phyloP scores from a whole-genome alignment of 345 rosid genomes.

The Excoecaria agallocha region DNA sequence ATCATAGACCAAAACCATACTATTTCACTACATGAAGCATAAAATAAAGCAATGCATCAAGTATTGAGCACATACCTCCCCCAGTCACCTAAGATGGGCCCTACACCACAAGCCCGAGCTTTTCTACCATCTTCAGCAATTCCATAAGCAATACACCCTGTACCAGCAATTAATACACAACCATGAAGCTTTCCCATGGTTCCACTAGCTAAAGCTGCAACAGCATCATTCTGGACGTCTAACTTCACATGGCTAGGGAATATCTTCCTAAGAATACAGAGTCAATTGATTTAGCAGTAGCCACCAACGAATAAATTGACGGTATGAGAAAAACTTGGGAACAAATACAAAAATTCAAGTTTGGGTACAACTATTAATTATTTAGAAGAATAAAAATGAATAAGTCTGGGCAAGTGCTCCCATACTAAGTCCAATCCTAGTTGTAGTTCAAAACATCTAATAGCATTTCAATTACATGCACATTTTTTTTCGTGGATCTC shows the following conservation, averaged over 20 bases:
- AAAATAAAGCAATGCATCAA: neutral
- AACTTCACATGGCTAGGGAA: conserved; percentile 72
- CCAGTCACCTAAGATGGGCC: conserved; percentile 94
- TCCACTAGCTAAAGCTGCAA: conserved; percentile 93
- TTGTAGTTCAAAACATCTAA: neutral
- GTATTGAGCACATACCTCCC: conserved; percentile 56
- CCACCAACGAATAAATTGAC: neutral
- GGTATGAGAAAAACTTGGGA: neutral
- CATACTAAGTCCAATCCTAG: too few relatives aligned
- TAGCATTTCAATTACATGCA: neutral
- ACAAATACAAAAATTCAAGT: too few relatives aligned
- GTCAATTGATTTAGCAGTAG: conserved; percentile 5
- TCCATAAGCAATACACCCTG: conserved; percentile 89
- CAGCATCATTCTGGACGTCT: conserved; percentile 83
- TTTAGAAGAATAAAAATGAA: too few relatives aligned
- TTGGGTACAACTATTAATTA: too few relatives aligned
- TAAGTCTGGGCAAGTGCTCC: too few relatives aligned
- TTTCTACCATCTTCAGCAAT: conserved; percentile 84
- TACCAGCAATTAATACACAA: conserved; percentile 94
- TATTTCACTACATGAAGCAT: neutral
- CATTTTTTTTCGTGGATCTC: neutral
- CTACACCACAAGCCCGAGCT: conserved; percentile 93
- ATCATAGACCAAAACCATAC: neutral
- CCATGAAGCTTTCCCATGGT: conserved; percentile 95
- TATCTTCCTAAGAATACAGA: conserved; percentile 50